Percentiles rank a stretch among this genome's conserved stretches.
These are phyloP conservation scores for Huntiella decipiens DNA, from an alignment of 2,329 filamentous ascomycete genomes.

Conservation along the genomic window DNA sequence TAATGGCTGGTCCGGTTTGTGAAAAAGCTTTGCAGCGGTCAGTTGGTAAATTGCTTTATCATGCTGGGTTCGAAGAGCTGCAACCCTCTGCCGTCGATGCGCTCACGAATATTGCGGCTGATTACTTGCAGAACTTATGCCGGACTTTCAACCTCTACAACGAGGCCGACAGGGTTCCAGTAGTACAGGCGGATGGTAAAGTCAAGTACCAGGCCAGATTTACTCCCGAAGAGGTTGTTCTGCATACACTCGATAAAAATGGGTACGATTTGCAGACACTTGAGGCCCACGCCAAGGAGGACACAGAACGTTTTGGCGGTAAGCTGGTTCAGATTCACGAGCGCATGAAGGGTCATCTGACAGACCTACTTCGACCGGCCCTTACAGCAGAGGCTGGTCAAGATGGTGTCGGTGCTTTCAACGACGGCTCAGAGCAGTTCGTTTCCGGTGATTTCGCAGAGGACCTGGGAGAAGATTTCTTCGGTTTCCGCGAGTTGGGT, in stretches of 20 bases:
- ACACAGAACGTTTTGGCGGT: constrained; percentile 65
- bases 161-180: constrained; percentile 40
- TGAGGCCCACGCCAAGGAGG: constrained; percentile 78
- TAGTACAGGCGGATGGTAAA: constrained; percentile 34
- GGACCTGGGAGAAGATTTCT: constrained; percentile 96
- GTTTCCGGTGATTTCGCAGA: constrained; percentile 93
- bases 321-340: constrained; percentile 79
- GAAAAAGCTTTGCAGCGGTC: constrained; percentile 74
- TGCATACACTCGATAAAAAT: constrained; percentile 71
- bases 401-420: constrained; percentile 80
- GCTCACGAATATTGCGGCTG: constrained; percentile 71
- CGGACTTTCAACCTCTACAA: constrained; percentile 64
- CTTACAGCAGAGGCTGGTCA: constrained; percentile 53
- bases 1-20: constrained; percentile 70
- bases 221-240: constrained; percentile 64
- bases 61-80: constrained; percentile 90
- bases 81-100: constrained; percentile 86
- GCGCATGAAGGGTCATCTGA: constrained; percentile 78
- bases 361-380: constrained; percentile 83
- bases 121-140: constrained; percentile 75
- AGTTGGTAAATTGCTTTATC: constrained; percentile 86
- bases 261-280: constrained; percentile 66
- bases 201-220: constrained; percentile 40
- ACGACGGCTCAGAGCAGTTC: constrained; percentile 93
- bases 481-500: constrained; percentile 89